These are phyloP conservation scores for Trametes villosa DNA, from an alignment of 768 basidiomycete genomes.

Conservation along the genomic window DNA sequence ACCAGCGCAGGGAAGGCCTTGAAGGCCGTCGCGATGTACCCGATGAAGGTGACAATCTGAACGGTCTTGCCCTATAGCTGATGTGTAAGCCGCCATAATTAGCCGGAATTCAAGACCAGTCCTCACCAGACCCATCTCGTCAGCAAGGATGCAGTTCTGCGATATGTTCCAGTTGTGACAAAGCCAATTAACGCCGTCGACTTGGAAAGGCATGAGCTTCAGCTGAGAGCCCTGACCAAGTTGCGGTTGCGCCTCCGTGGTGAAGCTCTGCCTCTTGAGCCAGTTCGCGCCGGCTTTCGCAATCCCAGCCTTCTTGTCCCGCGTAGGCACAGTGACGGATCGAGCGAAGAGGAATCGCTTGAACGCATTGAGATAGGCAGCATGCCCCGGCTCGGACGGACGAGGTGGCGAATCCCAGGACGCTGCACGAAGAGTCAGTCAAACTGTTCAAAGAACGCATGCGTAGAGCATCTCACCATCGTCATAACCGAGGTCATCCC, in stretches of 20 bases:
- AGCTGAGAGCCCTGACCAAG: constrained; percentile 68
- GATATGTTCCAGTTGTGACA: constrained; percentile 87
- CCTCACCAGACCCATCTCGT: constrained; percentile 92
- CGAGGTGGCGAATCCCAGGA: constrained; percentile 92
- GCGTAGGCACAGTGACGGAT: constrained; percentile 58
- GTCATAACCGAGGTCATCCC: constrained; percentile 92
- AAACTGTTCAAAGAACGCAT: background rate
- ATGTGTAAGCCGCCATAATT: background rate
- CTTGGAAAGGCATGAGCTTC: constrained; percentile 87
- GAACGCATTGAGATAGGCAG: constrained; percentile 72
- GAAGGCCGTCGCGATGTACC: constrained; percentile 57
- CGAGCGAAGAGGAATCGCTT: constrained; percentile 65
- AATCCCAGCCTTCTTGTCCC: constrained; percentile 47
- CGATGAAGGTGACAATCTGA: constrained; percentile 86
- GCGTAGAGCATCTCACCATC: constrained; percentile 59
- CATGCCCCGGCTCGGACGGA: constrained; percentile 55
- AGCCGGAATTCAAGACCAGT: constrained; percentile 6
- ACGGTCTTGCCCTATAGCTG: constrained; percentile 81
- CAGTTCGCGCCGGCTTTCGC: constrained; percentile 50
- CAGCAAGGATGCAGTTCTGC: constrained; percentile 88
- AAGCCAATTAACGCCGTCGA: constrained; percentile 85
- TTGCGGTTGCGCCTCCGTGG: constrained; percentile 56
- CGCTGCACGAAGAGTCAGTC: constrained; percentile 49
- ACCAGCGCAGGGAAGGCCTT: constrained; percentile 81
- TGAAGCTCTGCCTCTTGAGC: constrained; percentile 48